Conservation (phyloP, 1,284 basidiomycete species). For the Athelia psychrophila region DNA sequence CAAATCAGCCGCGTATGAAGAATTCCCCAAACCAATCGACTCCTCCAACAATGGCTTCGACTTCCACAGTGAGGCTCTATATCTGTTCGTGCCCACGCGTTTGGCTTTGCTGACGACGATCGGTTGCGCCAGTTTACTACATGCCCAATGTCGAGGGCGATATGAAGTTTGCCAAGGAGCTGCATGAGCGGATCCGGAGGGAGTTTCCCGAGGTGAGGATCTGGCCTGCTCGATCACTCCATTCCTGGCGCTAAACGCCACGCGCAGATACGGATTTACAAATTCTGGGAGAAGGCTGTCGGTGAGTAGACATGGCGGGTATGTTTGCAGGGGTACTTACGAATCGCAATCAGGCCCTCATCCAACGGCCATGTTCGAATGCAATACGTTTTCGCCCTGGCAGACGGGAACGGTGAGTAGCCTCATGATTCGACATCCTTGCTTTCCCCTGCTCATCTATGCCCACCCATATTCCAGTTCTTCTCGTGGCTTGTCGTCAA, state of each 20-base stretch:
- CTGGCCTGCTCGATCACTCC: neutral
- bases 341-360: conserved; percentile 44
- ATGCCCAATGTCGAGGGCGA: conserved; percentile 46
- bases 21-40: conserved; percentile 52
- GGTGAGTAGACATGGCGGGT: conserved; percentile 32
- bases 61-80: conserved; percentile 53
- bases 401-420: conserved; percentile 66
- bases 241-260: neutral
- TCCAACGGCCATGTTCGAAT: conserved; percentile 68
- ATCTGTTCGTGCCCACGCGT: neutral
- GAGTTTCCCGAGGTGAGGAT: conserved; percentile 70
- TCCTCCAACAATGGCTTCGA: conserved; percentile 59
- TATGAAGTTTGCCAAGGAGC: conserved; percentile 47
- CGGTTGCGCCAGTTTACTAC: conserved; percentile 53
- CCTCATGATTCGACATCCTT: too few relatives aligned
- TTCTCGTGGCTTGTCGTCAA: conserved; percentile 65
- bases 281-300: conserved; percentile 61
- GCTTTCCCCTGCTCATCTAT: too few relatives aligned
- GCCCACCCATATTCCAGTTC: too few relatives aligned
- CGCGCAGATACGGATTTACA: conserved; percentile 57
- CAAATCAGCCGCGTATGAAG: conserved; percentile 46
- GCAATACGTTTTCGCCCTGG: conserved; percentile 63
- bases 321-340: neutral
- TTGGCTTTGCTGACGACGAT: neutral
- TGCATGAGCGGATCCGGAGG: conserved; percentile 60